Percentiles rank a stretch among this genome's conserved stretches.
Conservation (phyloP, 192 early-diverging fungal genomes). For the Allomyces javanicus region DNA sequence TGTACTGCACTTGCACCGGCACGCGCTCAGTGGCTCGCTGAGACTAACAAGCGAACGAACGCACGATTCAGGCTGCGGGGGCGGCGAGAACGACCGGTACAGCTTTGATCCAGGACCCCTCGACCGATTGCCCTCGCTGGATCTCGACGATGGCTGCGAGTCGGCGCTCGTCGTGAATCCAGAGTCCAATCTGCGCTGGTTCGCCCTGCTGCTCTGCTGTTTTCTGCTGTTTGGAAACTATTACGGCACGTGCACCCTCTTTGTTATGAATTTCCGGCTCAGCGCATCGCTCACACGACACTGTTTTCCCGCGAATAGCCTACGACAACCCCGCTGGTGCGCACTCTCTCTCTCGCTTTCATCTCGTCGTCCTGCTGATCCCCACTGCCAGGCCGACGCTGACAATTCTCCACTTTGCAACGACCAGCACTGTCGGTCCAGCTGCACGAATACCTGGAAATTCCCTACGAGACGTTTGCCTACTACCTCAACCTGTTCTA, state of each 20-base stretch:
- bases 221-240: conserved; percentile 20
- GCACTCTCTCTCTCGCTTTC: background rate
- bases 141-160: too few species aligned
- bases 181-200: conserved; percentile 8
- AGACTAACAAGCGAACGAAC: too few species aligned
- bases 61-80: too few species aligned
- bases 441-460: conserved; percentile 14
- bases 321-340: background rate
- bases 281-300: too few species aligned
- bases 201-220: conserved; percentile 16
- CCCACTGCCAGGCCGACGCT: background rate
- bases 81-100: too few species aligned
- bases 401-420: conserved; percentile 3
- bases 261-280: background rate
- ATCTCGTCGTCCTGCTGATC: background rate
- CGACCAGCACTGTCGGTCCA: conserved; percentile 17
- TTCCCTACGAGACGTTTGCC: conserved; percentile 14
- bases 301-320: background rate
- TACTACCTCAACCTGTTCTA: conserved; percentile 23
- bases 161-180: too few species aligned
- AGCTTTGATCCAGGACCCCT: too few species aligned
- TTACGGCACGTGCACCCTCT: conserved; percentile 12
- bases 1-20: too few species aligned
- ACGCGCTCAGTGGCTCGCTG: too few species aligned
- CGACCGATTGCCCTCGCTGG: too few species aligned